Base-by-base conservation (phyloP, 768 basidiomycete genomes). In the Psilocybe azurescens region DNA sequence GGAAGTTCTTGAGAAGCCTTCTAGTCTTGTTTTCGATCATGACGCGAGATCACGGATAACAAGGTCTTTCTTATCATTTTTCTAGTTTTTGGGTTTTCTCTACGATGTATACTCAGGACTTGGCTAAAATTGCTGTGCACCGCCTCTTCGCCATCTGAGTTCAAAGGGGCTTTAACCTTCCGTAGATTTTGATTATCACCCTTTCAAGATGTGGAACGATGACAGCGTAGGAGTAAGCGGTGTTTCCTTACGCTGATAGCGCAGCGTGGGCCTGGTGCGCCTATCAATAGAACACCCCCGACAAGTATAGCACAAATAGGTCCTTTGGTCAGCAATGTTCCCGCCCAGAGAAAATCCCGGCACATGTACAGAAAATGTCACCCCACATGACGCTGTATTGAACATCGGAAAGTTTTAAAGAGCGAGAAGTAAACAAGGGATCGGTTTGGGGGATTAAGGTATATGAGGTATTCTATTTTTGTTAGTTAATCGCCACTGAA, bases 221-320 rank as follows among this genome's bases (percentile, higher is more conserved):
- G 57, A 58, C 36, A 58, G 49, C 57, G 57, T 28, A 58, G 57
- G 49, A 58, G 57, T 39, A 47, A 58, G 56, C 49, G 41, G 38
- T n/a, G 49, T 38, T 50, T 20, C 48, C 47, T n/a, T n/a, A n/a
- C n/a, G 41, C 14, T 11, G 41, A 44, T 44, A 44, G 11, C 41
- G n/a, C 41, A 44, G 41, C 41, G 41, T 44, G 41, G 41, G 14
- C 7, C 5, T n/a, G n/a, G 14, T 44, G 41, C 41, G 8, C 41
- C 41, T 44, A 44, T 44, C 41, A 44, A 44, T 44, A 44, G 41
- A 44, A 44, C 3, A 36, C 11, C 33, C 33, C 6, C 6, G 33
- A 11, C 11, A 36, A 7, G 33, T 36, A 36, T 36, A 36, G 33
- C 33, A 7, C 33, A 36, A 36, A 7, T 36, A 36, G 3, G 33